These are phyloP conservation scores for Purpureocillium lavendulum DNA, from an alignment of 2,329 filamentous ascomycete species.

Conservation along the genomic window DNA sequence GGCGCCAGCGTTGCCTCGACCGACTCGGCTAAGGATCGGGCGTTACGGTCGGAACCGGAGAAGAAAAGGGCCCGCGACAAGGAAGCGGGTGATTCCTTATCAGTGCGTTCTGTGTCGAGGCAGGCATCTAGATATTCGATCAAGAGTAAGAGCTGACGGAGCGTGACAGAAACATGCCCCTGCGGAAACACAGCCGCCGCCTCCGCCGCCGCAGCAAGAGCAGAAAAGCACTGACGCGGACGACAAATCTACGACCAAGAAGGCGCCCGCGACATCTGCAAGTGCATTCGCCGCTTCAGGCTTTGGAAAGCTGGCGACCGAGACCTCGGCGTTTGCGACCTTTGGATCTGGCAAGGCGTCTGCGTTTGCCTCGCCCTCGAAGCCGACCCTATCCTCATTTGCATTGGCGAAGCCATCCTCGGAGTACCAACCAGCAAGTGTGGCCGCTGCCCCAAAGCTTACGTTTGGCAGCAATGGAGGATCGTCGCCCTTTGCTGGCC, in stretches of 20 bases:
- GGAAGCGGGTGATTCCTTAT: conserved; percentile 23
- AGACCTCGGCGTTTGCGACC: conserved; percentile 56
- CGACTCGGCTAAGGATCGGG: conserved; percentile 40
- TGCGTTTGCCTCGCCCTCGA: conserved; percentile 40
- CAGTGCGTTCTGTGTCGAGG: conserved; percentile 20
- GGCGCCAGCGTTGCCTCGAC: conserved; percentile 31
- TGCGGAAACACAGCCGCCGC: conserved; percentile 8
- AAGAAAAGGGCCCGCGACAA: conserved; percentile 56
- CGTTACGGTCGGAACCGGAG: conserved; percentile 44
- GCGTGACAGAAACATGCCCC: background rate
- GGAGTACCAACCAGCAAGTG: conserved; percentile 9
- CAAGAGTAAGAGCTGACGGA: background rate
- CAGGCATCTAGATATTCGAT: no score
- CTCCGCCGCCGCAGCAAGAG: no score
- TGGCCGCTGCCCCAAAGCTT: conserved; percentile 33
- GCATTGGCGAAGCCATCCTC: conserved; percentile 12
- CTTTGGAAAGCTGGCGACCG: conserved; percentile 57
- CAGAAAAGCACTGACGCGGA: conserved; percentile 11
- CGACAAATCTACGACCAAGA: conserved; percentile 15
- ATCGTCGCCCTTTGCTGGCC: conserved; percentile 38
- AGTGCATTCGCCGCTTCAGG: conserved; percentile 61
- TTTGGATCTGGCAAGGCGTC: conserved; percentile 40
- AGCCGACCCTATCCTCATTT: conserved; percentile 22
- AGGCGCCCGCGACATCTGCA: conserved; percentile 35
- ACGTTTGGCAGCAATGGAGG: conserved; percentile 34